These are phyloP conservation scores for Diaporthe eres DNA, from an alignment of 2,329 filamentous ascomycete species.

Conservation along the genomic window DNA sequence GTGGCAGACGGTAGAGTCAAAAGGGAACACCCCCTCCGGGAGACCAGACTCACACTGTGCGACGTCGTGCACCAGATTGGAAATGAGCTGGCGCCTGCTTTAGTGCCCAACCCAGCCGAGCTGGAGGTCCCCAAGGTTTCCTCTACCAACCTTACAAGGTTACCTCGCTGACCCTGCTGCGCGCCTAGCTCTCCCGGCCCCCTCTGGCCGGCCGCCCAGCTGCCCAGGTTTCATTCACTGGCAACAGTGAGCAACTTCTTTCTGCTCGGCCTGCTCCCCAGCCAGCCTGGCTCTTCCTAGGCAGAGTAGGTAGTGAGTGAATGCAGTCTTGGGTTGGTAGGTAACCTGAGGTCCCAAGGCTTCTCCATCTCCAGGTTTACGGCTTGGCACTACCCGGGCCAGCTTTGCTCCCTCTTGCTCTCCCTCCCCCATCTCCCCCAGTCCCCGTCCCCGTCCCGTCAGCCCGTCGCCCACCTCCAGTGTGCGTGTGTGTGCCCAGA, in stretches of 20 bases:
- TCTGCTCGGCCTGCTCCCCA: background rate
- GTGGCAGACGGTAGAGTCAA: background rate
- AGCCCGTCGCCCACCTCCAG: background rate
- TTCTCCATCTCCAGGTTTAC: background rate
- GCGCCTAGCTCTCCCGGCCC: background rate
- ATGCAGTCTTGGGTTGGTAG: background rate
- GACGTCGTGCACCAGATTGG: conserved; percentile 9
- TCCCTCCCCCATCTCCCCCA: background rate
- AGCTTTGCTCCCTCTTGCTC: background rate
- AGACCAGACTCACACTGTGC: conserved; percentile 15
- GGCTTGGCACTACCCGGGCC: conserved; percentile 12
- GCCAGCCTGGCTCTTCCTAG: background rate
- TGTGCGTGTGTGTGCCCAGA: conserved; percentile 5
- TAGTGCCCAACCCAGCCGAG: conserved; percentile 31
- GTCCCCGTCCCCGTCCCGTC: conserved; percentile 16
- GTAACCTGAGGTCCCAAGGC: background rate
- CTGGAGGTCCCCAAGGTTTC: conserved; percentile 29
- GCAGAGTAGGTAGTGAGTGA: background rate
- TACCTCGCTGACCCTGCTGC: conserved; percentile 7
- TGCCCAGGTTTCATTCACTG: conserved; percentile 20
- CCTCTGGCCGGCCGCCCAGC: conserved; percentile 17
- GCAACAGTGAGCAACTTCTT: conserved; percentile 1
- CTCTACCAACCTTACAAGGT: conserved; percentile 23
- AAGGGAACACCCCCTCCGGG: too few species aligned
- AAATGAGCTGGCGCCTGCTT: conserved; percentile 27